A percentile compares a stretch with the other conserved stretches of the same genome.
phyloP scores from a whole-genome alignment of 495 filamentous ascomycete species.

The Pyronema domesticum region DNA sequence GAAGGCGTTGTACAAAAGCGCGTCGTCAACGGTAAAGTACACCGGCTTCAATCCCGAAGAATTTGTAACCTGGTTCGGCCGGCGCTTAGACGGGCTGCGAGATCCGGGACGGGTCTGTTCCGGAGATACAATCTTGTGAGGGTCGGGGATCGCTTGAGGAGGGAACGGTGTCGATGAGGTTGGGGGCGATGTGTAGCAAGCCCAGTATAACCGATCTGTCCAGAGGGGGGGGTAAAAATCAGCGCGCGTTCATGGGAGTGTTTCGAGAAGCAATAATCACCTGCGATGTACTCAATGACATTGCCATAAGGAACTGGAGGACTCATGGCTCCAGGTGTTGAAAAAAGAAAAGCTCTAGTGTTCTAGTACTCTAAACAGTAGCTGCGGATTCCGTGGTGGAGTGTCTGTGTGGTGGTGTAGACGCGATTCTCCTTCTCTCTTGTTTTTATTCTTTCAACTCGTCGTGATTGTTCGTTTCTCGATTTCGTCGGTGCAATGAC shows the following conservation, averaged over 20 bases:
- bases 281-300: conserved; percentile 64
- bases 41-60: conserved; percentile 41
- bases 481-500: too few relatives aligned
- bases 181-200: conserved; percentile 71
- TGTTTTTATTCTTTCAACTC: too few relatives aligned
- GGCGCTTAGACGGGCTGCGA: conserved; percentile 51
- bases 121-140: conserved; percentile 46
- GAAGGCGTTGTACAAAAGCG: conserved; percentile 90
- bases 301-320: conserved; percentile 35
- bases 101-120: conserved; percentile 48
- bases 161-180: conserved; percentile 71
- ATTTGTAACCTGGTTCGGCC: conserved; percentile 29
- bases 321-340: not conserved
- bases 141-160: conserved; percentile 42
- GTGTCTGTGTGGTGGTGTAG: too few relatives aligned
- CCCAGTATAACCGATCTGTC: conserved; percentile 75
- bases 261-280: conserved; percentile 26
- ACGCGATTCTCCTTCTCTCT: too few relatives aligned
- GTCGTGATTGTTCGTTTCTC: too few relatives aligned
- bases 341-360: too few relatives aligned
- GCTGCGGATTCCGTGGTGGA: too few relatives aligned
- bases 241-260: not conserved
- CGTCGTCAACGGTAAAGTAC: conserved; percentile 92
- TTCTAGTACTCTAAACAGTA: too few relatives aligned
- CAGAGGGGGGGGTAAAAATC: not conserved